Evolutionary conservation across 2,329 filamentous ascomycete species (phyloP).

Genomic region (Phialemoniopsis sp.): DNA sequence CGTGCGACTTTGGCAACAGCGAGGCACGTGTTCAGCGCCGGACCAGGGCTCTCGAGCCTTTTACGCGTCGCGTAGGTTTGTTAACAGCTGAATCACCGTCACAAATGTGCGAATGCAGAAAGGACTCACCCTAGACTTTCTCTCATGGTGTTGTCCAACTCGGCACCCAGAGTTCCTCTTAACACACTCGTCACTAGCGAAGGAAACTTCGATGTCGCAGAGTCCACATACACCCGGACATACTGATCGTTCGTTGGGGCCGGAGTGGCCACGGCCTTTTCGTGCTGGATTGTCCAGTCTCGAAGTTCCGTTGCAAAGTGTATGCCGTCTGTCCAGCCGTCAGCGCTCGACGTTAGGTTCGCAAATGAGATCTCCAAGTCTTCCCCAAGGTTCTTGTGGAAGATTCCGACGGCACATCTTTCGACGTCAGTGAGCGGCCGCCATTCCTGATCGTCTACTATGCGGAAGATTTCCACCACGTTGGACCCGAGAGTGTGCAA

Average conservation of each 20-base stretch:
- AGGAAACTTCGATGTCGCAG: too few relatives aligned
- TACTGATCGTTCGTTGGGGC: background rate
- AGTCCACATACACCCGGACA: too few relatives aligned
- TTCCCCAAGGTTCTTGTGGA: conserved; percentile 18
- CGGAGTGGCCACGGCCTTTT: conserved; percentile 5
- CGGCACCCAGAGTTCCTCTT: too few relatives aligned
- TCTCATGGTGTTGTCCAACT: too few relatives aligned
- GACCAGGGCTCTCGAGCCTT: too few relatives aligned
- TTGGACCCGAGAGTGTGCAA: conserved; percentile 27
- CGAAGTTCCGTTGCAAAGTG: conserved; percentile 18
- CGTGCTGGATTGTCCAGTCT: conserved; percentile 15
- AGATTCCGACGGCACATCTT: conserved; percentile 19
- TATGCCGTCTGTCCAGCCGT: conserved; percentile 13
- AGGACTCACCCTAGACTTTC: too few relatives aligned
- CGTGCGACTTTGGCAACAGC: too few relatives aligned
- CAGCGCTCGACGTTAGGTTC: conserved; percentile 12
- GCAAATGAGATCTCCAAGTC: conserved; percentile 20
- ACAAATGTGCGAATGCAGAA: too few relatives aligned
- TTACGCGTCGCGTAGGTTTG: too few relatives aligned
- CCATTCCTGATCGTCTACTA: conserved; percentile 16
- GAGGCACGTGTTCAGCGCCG: too few relatives aligned
- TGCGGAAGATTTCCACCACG: conserved; percentile 10
- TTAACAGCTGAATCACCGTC: too few relatives aligned
- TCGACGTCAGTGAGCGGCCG: conserved; percentile 16
- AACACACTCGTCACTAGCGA: too few relatives aligned